phyloP scores from a whole-genome alignment of 2,329 filamentous ascomycete species.

The Aspergillus fischeri region DNA sequence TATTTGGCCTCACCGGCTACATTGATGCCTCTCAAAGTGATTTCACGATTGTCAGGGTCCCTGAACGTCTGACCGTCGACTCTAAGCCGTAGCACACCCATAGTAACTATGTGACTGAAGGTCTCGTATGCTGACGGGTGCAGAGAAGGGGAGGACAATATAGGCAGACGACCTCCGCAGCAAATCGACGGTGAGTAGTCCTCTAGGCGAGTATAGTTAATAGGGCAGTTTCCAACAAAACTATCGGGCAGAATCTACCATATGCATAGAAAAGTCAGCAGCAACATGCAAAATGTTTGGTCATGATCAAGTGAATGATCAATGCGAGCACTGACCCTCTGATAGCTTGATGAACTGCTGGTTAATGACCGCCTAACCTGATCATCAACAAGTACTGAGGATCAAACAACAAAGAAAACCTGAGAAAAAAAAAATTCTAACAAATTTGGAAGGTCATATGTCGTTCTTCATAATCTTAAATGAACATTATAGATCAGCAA shows the following conservation, averaged over 20 bases:
- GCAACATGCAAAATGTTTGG: not conserved
- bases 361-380: not conserved
- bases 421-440: not conserved
- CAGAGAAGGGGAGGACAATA: not conserved
- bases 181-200: not conserved
- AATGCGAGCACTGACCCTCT: not conserved
- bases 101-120: slow-evolving; percentile 34
- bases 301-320: not conserved
- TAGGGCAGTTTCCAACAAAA: not conserved
- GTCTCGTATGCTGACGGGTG: not conserved
- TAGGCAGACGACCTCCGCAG: not conserved
- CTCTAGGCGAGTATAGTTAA: not conserved
- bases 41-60: slow-evolving; percentile 75
- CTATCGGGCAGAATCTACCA: not conserved
- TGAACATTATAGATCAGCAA: not conserved
- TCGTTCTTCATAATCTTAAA: not conserved
- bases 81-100: slow-evolving; percentile 71
- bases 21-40: slow-evolving; percentile 91
- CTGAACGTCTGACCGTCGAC: slow-evolving; percentile 85
- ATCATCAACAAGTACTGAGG: not conserved
- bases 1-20: slow-evolving; percentile 87
- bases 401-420: not conserved
- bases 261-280: not conserved
- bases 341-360: not conserved
- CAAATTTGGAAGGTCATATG: not conserved